Percentiles rank a stretch among this genome's conserved stretches.
Evolutionary conservation across 139 green algal genomes (phyloP).

Genomic region (Mesostigma viride): DNA sequence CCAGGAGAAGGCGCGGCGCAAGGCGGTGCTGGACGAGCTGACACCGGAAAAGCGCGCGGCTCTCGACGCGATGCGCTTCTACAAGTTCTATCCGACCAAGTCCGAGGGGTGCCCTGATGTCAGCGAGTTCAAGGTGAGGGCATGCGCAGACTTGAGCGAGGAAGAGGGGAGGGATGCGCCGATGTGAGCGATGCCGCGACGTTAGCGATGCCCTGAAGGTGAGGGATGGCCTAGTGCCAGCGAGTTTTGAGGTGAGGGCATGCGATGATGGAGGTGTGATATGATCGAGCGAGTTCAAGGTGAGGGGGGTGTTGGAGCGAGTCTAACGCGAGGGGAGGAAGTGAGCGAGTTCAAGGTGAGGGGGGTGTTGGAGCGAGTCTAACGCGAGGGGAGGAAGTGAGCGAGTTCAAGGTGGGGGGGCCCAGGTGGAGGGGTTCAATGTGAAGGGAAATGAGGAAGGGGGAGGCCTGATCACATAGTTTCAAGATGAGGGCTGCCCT

Average conservation of each 20-base stretch:
- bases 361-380: neutral
- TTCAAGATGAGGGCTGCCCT: neutral
- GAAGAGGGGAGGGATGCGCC: neutral
- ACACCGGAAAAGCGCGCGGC: neutral
- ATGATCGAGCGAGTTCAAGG: neutral
- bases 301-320: neutral
- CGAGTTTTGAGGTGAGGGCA: neutral
- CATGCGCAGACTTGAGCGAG: neutral
- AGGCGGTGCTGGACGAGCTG: neutral
- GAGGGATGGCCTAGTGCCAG: neutral
- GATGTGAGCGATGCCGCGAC: neutral
- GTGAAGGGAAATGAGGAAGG: no score
- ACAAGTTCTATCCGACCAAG: constrained; percentile 1
- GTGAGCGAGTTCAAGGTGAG: neutral
- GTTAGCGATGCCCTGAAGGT: neutral
- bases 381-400: no score
- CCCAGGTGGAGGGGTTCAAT: no score
- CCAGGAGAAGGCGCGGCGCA: neutral
- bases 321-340: no score
- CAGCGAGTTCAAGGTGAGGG: neutral
- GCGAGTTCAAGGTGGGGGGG: neutral
- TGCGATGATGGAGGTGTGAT: neutral
- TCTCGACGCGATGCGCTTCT: neutral
- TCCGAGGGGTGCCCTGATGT: neutral
- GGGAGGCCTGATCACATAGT: no score